Evolutionary conservation across 2,329 filamentous ascomycete genomes (phyloP), one percentile per base, ranked within the genome.

Genomic region (Aspergillus pseudonomiae): DNA sequence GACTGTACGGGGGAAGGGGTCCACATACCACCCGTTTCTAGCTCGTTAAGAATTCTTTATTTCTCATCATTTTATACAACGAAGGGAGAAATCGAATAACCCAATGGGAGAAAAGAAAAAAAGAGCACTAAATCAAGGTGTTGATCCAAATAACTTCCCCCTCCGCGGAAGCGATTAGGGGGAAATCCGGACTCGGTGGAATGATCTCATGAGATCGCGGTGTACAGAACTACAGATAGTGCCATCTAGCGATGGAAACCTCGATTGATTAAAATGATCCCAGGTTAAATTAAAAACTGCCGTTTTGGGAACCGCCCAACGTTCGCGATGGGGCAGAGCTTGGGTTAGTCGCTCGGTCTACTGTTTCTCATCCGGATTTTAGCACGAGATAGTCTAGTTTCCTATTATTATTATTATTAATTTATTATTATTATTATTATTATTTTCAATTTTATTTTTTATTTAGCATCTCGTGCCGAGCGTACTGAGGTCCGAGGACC

Each of bases 121-220:
- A 24, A 16, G 16, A 24, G 3, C 3, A 48, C 26, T 48, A 48
- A 28, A 32, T 30, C 11, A 16, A 52, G 16, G 39, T n/a, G 39
- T n/a, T 41, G 16, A 41, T 41, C 39, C 6, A 6, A 41, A 41
- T 41, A 41, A n/a, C 39, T 41, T 4, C 34, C 34, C 14, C 39
- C 16, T 19, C 39, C 14, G 36, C 36, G 6, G 39, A 41, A 19
- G 7, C 39, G 39, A n/a, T n/a, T n/a, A 52, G 48, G 48, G 48
- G 48, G 16, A n/a, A 52, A 19, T 32, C 48, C 48, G 48, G 24
- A 52, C n/a, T 52, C 10, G n/a, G 30, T 7, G 24, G 16, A 21
- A 24, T 52, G 48, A 52, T 36, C 50, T 36, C 32, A 36, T 11
- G n/a, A 54, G 50, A 54, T 54, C 50, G 50, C 50, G 30, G 50